phyloP scores from a whole-genome alignment of 371 early-diverging fungal genomes.

The Rhizopus microsporus region DNA sequence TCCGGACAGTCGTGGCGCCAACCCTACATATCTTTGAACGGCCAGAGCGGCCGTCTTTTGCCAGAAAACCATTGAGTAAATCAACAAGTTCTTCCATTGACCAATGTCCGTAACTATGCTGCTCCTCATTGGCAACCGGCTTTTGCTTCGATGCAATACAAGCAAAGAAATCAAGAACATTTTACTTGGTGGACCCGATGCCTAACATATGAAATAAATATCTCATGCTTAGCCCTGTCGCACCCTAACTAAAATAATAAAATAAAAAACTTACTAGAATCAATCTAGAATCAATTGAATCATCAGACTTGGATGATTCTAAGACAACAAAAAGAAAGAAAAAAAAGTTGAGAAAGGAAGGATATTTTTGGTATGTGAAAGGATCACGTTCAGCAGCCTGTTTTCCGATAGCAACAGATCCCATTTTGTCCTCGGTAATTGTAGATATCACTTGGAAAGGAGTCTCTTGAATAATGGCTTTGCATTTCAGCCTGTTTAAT shows the following conservation, averaged over 20 bases:
- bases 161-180: conserved; percentile 5
- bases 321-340: background rate
- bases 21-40: conserved; percentile 6
- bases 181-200: background rate
- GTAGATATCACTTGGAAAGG: conserved; percentile 5
- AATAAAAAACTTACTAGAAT: conserved; percentile 4
- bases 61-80: conserved; percentile 5
- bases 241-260: conserved; percentile 2
- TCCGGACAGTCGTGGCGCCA: conserved; percentile 1
- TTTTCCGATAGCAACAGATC: conserved; percentile 3
- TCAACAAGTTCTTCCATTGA: conserved; percentile 5
- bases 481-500: conserved; percentile 11
- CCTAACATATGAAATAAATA: conserved; percentile 3
- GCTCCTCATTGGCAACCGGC: conserved; percentile 4
- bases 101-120: background rate
- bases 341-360: conserved; percentile 9
- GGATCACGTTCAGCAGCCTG: conserved; percentile 6
- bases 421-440: conserved; percentile 1
- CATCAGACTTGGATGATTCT: background rate
- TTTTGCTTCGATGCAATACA: background rate
- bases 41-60: conserved; percentile 2
- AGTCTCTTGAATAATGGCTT: conserved; percentile 9
- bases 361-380: conserved; percentile 6
- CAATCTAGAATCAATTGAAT: background rate
- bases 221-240: background rate